Percentiles rank a stretch among this genome's conserved stretches.
Conservation (phyloP, 345 rosid species). For the Eucalyptus curtisii region DNA sequence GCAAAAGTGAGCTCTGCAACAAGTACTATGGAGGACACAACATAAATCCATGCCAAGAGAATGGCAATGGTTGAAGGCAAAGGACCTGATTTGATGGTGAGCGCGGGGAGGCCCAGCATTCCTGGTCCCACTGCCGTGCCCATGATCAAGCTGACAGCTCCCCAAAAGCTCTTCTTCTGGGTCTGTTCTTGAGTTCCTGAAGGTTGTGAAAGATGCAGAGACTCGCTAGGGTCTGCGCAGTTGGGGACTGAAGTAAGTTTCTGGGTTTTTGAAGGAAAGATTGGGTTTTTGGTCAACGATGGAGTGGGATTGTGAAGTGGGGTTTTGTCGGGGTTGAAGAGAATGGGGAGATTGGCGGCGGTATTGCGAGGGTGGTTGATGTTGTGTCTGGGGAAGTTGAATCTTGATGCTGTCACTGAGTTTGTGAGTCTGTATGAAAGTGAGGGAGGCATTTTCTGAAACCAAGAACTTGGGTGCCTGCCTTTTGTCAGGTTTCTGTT, state of each 20-base stretch:
- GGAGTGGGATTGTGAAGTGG: neutral
- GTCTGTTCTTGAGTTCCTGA: neutral
- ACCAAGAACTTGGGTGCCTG: neutral
- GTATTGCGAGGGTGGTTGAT: neutral
- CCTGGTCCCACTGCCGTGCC: constrained; percentile 97
- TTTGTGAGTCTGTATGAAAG: neutral
- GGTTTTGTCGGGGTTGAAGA: neutral
- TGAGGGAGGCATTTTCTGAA: neutral
- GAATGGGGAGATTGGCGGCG: neutral
- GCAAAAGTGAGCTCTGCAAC: constrained; percentile 86
- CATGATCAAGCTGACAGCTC: constrained; percentile 77
- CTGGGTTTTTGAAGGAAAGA: neutral
- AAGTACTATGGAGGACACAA: constrained; percentile 68
- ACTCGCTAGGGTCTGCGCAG: neutral
- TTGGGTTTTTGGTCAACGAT: neutral
- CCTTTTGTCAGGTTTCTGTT: neutral
- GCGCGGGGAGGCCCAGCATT: constrained; percentile 81
- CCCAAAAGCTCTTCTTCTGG: constrained; percentile 68
- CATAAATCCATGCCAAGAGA: constrained; percentile 77
- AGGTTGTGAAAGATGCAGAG: neutral
- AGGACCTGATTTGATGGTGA: constrained; percentile 70
- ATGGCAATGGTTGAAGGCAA: constrained; percentile 54
- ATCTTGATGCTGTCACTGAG: neutral
- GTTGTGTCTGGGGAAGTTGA: neutral
- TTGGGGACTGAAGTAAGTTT: neutral